Evolutionary conservation across 176 grass and related monocot species (phyloP).

Genomic region (Saccharum spontaneum): DNA sequence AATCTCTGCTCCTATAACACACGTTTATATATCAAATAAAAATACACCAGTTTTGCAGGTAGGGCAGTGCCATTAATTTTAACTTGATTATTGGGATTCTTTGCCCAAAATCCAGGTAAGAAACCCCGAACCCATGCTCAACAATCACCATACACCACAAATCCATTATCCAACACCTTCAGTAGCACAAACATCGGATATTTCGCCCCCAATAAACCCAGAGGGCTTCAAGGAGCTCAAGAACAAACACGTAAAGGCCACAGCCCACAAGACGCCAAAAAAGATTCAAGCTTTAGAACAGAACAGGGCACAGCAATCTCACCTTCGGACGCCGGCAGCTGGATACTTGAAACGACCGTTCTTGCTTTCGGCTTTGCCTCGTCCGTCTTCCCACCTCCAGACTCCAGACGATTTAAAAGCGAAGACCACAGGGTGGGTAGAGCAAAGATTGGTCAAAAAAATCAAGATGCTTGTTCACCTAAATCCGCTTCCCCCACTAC

Average conservation of each 20-base stretch:
- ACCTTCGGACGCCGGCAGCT: conserved; percentile 23
- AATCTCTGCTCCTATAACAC: background rate
- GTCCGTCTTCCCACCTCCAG: background rate
- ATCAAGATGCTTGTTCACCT: conserved; percentile 48
- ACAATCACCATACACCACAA: background rate
- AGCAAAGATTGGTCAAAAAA: conserved; percentile 42
- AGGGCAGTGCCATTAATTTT: background rate
- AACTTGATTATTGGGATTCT: background rate
- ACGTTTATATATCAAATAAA: background rate
- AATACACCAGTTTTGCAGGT: background rate
- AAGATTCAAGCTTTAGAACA: background rate
- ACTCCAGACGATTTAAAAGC: conserved; percentile 30
- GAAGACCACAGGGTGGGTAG: conserved; percentile 1
- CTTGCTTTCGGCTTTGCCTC: conserved; percentile 17
- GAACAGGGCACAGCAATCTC: conserved; percentile 7
- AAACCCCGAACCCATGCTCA: conserved; percentile 24
- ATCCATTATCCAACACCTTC: background rate
- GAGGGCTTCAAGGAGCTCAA: conserved; percentile 15
- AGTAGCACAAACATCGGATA: background rate
- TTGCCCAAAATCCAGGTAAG: conserved; percentile 17
- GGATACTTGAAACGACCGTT: conserved; percentile 3
- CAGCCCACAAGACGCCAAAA: background rate
- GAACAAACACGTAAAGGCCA: background rate
- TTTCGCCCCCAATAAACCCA: conserved; percentile 14
- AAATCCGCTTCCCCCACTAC: conserved; percentile 42